phyloP scores from a whole-genome alignment of 2,329 filamentous ascomycete species.

The Botrytis byssoidea region DNA sequence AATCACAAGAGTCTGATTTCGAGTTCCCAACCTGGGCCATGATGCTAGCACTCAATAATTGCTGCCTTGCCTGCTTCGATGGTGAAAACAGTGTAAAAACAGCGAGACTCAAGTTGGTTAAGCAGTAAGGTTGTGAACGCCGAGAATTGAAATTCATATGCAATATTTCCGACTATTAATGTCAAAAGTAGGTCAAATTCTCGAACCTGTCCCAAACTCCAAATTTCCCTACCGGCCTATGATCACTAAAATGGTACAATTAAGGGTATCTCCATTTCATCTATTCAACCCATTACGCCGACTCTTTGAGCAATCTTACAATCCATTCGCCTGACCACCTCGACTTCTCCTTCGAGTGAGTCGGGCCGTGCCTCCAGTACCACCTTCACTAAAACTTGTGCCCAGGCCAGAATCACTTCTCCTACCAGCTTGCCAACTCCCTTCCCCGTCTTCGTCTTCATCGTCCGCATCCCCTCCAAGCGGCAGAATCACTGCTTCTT shows the following conservation, averaged over 20 bases:
- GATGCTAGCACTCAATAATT: neutral
- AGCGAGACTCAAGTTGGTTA: neutral
- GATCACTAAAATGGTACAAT: neutral
- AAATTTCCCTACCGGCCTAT: neutral
- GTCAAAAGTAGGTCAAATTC: neutral
- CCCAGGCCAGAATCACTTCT: slow-evolving; percentile 51
- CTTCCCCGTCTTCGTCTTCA: slow-evolving; percentile 48
- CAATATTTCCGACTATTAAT: too few relatives aligned
- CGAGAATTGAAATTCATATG: neutral
- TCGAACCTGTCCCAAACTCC: neutral
- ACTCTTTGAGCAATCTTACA: neutral
- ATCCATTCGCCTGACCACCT: slow-evolving; percentile 8
- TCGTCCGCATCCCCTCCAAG: slow-evolving; percentile 48
- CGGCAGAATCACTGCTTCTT: slow-evolving; percentile 34
- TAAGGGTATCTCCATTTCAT: slow-evolving; percentile 4
- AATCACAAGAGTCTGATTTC: neutral
- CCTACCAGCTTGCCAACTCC: slow-evolving; percentile 33
- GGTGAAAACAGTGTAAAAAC: neutral
- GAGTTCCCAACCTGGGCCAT: neutral
- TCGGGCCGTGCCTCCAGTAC: slow-evolving; percentile 26
- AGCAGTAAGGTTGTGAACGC: too few relatives aligned
- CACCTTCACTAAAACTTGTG: slow-evolving; percentile 51
- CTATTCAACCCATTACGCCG: neutral
- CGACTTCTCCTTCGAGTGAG: slow-evolving; percentile 32
- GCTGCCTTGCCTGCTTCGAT: neutral